Evolutionary conservation across 352 stramenopile genomes (phyloP).

Genomic region (Globisporangium yorkense): DNA sequence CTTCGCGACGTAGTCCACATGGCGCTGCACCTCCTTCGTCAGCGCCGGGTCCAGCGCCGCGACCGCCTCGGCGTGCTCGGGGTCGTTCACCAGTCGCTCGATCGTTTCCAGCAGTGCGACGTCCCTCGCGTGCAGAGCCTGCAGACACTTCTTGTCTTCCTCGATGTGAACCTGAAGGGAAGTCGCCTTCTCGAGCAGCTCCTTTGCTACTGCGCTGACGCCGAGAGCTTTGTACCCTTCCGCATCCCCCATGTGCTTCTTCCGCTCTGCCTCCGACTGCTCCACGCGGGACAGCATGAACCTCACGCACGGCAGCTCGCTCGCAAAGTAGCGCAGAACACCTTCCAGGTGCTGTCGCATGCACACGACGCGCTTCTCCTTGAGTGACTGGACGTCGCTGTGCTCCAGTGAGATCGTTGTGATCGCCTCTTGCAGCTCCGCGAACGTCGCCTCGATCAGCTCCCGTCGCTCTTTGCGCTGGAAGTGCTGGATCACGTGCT

Average conservation of each 20-base stretch:
- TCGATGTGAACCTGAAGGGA: conserved; percentile 31
- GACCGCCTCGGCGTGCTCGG: conserved; percentile 20
- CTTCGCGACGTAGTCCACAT: conserved; percentile 59
- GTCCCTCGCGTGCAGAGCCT: conserved; percentile 41
- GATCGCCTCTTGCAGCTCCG: conserved; percentile 29
- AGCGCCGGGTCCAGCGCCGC: conserved; percentile 30
- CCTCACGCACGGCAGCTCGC: conserved; percentile 70
- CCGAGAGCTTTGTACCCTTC: conserved; percentile 47
- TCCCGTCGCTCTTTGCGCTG: conserved; percentile 28
- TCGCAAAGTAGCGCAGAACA: conserved; percentile 65
- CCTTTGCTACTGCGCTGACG: conserved; percentile 40
- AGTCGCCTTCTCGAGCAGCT: conserved; percentile 40
- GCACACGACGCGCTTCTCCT: conserved; percentile 41
- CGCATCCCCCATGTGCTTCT: conserved; percentile 34
- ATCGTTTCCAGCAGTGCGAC: conserved; percentile 36
- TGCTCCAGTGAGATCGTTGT: conserved; percentile 26
- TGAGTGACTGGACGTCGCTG: conserved; percentile 33
- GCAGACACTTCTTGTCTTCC: conserved; percentile 46
- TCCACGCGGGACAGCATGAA: conserved; percentile 69
- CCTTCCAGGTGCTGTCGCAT: conserved; percentile 60
- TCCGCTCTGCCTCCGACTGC: conserved; percentile 34
- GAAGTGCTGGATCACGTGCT: conserved; percentile 33
- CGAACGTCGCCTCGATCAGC: conserved; percentile 32
- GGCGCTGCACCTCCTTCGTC: conserved; percentile 47
- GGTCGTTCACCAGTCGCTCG: conserved; percentile 17